phyloP scores from a whole-genome alignment of 305 asterid genomes.

The Ilex paraguariensis region DNA sequence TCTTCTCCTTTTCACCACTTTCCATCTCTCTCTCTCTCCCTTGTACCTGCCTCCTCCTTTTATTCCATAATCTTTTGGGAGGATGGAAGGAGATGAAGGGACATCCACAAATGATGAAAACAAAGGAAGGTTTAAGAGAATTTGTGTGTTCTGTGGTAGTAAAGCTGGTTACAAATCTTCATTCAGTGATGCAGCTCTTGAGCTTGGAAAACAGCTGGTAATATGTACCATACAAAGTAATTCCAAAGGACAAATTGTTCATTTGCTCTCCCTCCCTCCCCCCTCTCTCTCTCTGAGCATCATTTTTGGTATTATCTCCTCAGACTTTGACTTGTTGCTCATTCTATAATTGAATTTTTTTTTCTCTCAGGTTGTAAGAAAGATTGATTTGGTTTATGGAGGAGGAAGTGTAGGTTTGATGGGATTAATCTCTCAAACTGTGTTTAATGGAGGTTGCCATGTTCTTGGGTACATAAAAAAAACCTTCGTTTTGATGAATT shows the following conservation, averaged over 20 bases:
- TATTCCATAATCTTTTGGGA: background rate
- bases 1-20: background rate
- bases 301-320: background rate
- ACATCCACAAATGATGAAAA: conserved; percentile 7
- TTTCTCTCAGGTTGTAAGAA: conserved; percentile 42
- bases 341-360: background rate
- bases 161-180: conserved; percentile 42
- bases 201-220: conserved; percentile 57
- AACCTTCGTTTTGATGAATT: background rate
- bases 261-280: background rate
- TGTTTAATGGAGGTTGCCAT: conserved; percentile 57
- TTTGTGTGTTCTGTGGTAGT: conserved; percentile 70
- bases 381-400: conserved; percentile 68
- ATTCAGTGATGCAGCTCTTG: conserved; percentile 56
- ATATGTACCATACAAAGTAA: background rate
- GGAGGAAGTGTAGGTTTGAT: conserved; percentile 65
- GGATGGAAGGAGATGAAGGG: conserved; percentile 17
- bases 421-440: conserved; percentile 64
- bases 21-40: too few relatives aligned
- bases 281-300: too few relatives aligned
- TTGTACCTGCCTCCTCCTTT: too few relatives aligned
- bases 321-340: background rate
- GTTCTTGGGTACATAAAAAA: conserved; percentile 46
- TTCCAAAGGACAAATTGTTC: background rate
- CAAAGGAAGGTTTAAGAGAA: conserved; percentile 36